These are phyloP conservation scores for Coemansia sp. DNA, from an alignment of 192 early-diverging fungal genomes.

Conservation along the genomic window DNA sequence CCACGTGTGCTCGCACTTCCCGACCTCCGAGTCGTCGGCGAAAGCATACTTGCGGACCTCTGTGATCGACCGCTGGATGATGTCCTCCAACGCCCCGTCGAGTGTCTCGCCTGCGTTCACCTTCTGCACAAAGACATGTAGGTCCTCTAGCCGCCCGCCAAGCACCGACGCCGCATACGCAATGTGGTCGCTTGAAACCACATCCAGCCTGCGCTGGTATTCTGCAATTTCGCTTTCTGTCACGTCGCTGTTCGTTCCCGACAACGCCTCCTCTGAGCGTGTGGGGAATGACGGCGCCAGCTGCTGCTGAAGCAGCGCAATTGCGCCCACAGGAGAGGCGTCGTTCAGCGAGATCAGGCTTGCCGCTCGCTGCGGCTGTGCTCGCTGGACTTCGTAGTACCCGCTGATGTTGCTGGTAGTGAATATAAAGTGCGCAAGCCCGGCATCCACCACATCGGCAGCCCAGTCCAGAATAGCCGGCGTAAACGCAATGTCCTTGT, in stretches of 20 bases:
- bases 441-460: slow-evolving; percentile 73
- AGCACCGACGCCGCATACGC: slow-evolving; percentile 62
- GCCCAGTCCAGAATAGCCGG: slow-evolving; percentile 82
- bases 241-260: not conserved
- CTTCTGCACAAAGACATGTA: slow-evolving; percentile 88
- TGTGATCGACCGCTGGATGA: slow-evolving; percentile 73
- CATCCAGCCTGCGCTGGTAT: slow-evolving; percentile 20
- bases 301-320: slow-evolving; percentile 46
- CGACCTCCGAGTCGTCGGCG: slow-evolving; percentile 56
- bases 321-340: slow-evolving; percentile 38
- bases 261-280: slow-evolving; percentile 13
- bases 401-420: slow-evolving; percentile 72
- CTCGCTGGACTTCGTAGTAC: slow-evolving; percentile 63
- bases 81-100: slow-evolving; percentile 77
- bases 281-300: slow-evolving; percentile 24
- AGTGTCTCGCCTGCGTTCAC: slow-evolving; percentile 66
- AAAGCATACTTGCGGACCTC: slow-evolving; percentile 90
- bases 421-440: slow-evolving; percentile 89
- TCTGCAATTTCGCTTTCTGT: not conserved
- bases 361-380: slow-evolving; percentile 41
- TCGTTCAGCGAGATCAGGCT: slow-evolving; percentile 47
- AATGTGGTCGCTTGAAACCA: slow-evolving; percentile 27
- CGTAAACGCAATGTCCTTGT: slow-evolving; percentile 64
- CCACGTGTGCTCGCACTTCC: slow-evolving; percentile 64
- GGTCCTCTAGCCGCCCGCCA: slow-evolving; percentile 89